Base-by-base conservation (phyloP, 805 yeast species). In the Sungouiozyma intestinalis region DNA sequence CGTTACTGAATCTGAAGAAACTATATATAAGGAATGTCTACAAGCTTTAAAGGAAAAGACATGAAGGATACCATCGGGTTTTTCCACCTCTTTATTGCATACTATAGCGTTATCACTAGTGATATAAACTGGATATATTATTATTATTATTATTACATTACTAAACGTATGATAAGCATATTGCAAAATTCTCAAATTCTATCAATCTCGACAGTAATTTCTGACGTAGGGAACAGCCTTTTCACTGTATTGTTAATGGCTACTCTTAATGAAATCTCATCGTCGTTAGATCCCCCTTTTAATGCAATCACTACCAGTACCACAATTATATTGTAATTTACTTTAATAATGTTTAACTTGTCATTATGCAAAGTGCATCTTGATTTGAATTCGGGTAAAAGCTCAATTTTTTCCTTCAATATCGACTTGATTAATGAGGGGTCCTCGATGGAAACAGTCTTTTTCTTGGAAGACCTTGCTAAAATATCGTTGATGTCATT, bases 261-360 rank as follows among this genome's bases (percentile, higher is more conserved):
- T 19, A 48, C 29, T 34, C 82, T 57, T 29, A 83, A 53, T 27
- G 67, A 62, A 1, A 76, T 59, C 55, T 82, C 90, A 37, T 81
- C 87, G 42, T 81, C 85, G 47, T 75, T 76, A 3, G 82, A 74
- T 1, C 80, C 83, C n/a, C 88, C 88, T 38, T 64, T 60, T 81
- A 83, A 77, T 16, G 58, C 60, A 3, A 83, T 49, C 42, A 66
- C 70, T 15, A 80, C 47, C 3, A 85, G 71, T 2, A 79, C 74
- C 18, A 83, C 68, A 49, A 70, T 76, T 3, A 80, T 62, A 45
- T 71, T 72, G 54, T 77, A 75, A 54, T 79, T 82, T 33, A 81
- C 79, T 49, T 80, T 77, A 3, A 82, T 70, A 5, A 83, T 63
- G 40, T 74, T 64, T 7, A 82, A 42, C 36, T 65, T 51, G 57